Conservation (phyloP, 176 grass and related monocot genomes). For the Tuctoria greenei region DNA sequence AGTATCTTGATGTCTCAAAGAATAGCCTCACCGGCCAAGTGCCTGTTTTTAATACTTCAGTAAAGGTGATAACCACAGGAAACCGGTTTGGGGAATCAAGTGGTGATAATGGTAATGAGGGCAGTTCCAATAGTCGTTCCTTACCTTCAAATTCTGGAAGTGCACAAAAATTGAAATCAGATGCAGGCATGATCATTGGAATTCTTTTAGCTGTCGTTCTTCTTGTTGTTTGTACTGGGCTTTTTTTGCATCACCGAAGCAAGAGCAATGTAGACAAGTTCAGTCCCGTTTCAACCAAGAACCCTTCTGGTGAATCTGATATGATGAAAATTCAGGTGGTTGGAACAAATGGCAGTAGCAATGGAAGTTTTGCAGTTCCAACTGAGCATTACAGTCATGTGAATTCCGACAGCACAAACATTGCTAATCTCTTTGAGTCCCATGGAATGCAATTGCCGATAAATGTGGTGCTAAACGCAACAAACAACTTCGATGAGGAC, state of each 20-base stretch:
- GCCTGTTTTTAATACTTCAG: conserved; percentile 56
- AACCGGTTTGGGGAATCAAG: conserved; percentile 19
- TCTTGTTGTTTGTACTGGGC: conserved; percentile 38
- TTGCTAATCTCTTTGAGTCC: conserved; percentile 46
- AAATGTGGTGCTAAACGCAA: conserved; percentile 57
- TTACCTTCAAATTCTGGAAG: conserved; percentile 12
- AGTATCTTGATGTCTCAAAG: conserved; percentile 63
- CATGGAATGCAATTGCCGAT: conserved; percentile 74
- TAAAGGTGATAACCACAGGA: conserved; percentile 46
- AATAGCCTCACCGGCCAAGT: conserved; percentile 63
- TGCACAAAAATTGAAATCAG: conserved; percentile 23
- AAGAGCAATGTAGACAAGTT: conserved; percentile 34
- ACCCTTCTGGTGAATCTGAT: too few relatives aligned
- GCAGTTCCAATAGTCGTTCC: too few relatives aligned
- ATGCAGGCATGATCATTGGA: conserved; percentile 43
- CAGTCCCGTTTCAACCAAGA: too few relatives aligned
- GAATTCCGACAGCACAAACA: not conserved
- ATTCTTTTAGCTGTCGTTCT: conserved; percentile 49
- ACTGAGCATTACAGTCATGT: conserved; percentile 3
- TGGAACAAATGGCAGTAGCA: too few relatives aligned
- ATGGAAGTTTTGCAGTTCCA: conserved; percentile 2
- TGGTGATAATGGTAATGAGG: too few relatives aligned
- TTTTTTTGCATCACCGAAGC: conserved; percentile 46
- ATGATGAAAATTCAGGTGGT: too few relatives aligned
- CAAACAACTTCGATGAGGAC: conserved; percentile 73